These are phyloP conservation scores for Amaranthus tricolor DNA, from an alignment of 179 eudicot genomes.

Conservation along the genomic window DNA sequence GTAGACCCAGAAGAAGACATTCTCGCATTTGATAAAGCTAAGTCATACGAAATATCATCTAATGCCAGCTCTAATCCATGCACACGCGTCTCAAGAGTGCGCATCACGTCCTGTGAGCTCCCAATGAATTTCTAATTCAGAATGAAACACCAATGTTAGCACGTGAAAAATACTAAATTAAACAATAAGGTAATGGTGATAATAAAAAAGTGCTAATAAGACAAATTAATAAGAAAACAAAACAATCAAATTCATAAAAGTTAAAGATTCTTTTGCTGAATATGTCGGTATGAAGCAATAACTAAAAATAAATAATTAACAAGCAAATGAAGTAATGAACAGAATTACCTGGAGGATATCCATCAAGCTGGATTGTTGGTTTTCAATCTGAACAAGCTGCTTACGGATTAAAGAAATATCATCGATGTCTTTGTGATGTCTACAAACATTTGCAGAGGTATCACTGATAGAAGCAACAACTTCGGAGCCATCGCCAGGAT, in stretches of 20 bases:
- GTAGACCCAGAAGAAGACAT: conserved; percentile 48
- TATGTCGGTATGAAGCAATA: not conserved
- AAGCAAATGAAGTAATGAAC: not conserved
- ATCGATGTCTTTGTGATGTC: conserved; percentile 57
- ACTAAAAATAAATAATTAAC: not conserved
- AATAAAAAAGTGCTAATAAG: not conserved
- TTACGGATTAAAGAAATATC: conserved; percentile 70
- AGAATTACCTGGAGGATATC: conserved; percentile 77
- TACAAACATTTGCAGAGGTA: conserved; percentile 34
- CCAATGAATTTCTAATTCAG: conserved; percentile 70
- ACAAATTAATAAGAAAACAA: not conserved
- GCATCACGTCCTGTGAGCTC: conserved; percentile 84
- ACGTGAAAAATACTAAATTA: not conserved
- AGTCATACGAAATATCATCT: conserved; percentile 83
- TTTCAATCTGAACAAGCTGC: conserved; percentile 87
- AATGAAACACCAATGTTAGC: conserved; percentile 4
- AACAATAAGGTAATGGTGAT: not conserved
- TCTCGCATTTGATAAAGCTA: conserved; percentile 72
- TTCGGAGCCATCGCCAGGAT: conserved; percentile 32
- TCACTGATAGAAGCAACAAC: conserved; percentile 38
- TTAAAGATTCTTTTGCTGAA: not conserved
- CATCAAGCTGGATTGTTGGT: conserved; percentile 69
- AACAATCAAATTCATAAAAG: not conserved
- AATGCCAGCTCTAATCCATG: conserved; percentile 78
- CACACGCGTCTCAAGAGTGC: conserved; percentile 79